These are phyloP conservation scores for Penicillium pancosmium DNA, from an alignment of 495 filamentous ascomycete genomes.

Conservation along the genomic window DNA sequence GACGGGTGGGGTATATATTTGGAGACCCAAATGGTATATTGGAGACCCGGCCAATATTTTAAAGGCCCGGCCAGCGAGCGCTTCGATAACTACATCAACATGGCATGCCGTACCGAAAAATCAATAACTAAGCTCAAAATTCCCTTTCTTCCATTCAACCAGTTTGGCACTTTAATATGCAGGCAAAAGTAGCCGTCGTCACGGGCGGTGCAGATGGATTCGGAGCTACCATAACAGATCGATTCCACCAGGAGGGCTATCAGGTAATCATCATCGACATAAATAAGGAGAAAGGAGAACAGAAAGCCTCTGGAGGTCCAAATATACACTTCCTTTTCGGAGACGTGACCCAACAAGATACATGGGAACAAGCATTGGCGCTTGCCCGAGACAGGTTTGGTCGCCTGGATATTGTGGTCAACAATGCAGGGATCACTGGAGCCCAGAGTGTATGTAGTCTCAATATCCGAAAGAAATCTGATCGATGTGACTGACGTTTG, in stretches of 20 bases:
- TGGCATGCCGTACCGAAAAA: not conserved
- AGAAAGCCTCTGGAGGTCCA: constrained; percentile 2
- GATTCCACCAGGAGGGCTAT: constrained; percentile 11
- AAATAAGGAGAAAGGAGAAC: constrained; percentile 6
- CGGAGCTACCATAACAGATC: constrained; percentile 13
- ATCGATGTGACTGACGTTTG: not conserved
- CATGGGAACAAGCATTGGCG: constrained; percentile 12
- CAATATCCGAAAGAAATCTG: not conserved
- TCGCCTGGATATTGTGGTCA: constrained; percentile 19
- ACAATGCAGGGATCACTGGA: constrained; percentile 17
- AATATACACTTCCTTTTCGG: constrained; percentile 8
- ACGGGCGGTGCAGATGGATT: constrained; percentile 19
- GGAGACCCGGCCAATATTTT: not conserved
- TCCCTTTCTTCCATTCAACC: not conserved
- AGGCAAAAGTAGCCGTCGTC: not conserved
- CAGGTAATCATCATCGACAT: constrained; percentile 13
- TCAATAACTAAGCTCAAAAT: not conserved
- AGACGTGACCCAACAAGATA: constrained; percentile 14
- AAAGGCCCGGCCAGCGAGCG: not conserved
- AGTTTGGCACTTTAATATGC: not conserved
- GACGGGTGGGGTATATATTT: not conserved
- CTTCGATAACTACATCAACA: not conserved
- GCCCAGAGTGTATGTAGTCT: not conserved
- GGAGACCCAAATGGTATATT: not conserved
- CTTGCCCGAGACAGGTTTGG: constrained; percentile 4